Conservation (phyloP, 257 asterid genomes). For the Jacaranda copaia region DNA sequence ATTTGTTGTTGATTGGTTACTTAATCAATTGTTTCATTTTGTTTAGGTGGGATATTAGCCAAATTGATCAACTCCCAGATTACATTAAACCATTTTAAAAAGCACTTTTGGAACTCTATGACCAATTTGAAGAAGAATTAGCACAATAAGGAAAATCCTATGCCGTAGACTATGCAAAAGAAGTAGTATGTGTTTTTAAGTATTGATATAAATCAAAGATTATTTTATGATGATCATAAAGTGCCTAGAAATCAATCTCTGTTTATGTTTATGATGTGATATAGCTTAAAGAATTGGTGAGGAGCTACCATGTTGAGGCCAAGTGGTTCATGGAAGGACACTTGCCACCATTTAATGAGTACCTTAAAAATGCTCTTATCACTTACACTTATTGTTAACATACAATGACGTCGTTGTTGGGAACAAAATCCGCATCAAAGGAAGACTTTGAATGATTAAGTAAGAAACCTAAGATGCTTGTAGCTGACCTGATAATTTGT, state of each 20-base stretch:
- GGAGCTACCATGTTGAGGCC: slow-evolving; percentile 31
- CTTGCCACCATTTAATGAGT: slow-evolving; percentile 20
- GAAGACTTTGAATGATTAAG: slow-evolving; percentile 9
- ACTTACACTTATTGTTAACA: slow-evolving; percentile 5
- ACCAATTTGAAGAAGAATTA: slow-evolving; percentile 26
- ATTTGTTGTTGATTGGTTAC: neutral
- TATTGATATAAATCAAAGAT: too few species aligned
- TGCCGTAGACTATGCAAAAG: slow-evolving; percentile 30
- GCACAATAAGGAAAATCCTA: slow-evolving; percentile 23
- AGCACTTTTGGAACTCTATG: slow-evolving; percentile 31
- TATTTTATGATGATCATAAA: too few species aligned
- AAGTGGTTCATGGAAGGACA: slow-evolving; percentile 25
- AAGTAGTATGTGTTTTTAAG: neutral
- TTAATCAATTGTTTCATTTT: neutral
- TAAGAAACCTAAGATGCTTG: slow-evolving; percentile 6
- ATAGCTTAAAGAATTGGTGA: slow-evolving; percentile 26
- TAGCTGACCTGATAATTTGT: neutral
- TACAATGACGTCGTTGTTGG: neutral
- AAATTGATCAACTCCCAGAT: neutral
- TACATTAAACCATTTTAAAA: slow-evolving; percentile 37
- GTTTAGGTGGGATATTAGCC: slow-evolving; percentile 42
- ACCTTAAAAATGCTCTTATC: neutral
- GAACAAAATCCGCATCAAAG: neutral
- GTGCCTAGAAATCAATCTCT: neutral
- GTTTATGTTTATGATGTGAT: neutral